Evolutionary conservation across 805 yeast genomes (phyloP).

Genomic region (Zygoascus tannicola): DNA sequence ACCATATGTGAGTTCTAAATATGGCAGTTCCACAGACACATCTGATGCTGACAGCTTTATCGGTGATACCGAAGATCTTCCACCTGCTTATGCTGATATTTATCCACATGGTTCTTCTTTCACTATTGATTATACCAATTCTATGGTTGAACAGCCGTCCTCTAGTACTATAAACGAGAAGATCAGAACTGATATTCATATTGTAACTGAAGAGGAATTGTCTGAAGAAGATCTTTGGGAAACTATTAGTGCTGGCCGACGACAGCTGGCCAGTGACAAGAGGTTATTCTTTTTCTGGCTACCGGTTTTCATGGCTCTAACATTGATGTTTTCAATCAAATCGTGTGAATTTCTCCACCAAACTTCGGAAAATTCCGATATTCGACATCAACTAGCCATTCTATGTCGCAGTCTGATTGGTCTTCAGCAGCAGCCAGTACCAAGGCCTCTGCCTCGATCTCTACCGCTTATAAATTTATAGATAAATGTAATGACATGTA

Average conservation of each 20-base stretch:
- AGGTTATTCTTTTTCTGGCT: conserved; percentile 88
- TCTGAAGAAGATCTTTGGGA: conserved; percentile 27
- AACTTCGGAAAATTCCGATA: conserved; percentile 5
- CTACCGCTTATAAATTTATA: too few relatives aligned
- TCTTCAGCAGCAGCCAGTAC: neutral
- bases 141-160: conserved; percentile 13
- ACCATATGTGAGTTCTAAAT: neutral
- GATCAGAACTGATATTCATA: conserved; percentile 9
- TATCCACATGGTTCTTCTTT: conserved; percentile 17
- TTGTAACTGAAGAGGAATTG: conserved; percentile 16
- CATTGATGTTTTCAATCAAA: conserved; percentile 26
- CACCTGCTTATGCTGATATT: conserved; percentile 23
- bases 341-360: conserved; percentile 12
- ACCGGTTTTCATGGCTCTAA: conserved; percentile 48
- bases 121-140: conserved; percentile 12
- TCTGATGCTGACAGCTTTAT: neutral
- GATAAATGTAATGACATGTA: too few relatives aligned
- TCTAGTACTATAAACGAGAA: conserved; percentile 1
- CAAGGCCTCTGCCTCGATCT: too few relatives aligned
- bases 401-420: conserved; percentile 8
- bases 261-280: conserved; percentile 55
- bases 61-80: conserved; percentile 6
- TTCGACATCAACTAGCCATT: conserved; percentile 6
- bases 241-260: conserved; percentile 20
- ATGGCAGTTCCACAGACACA: neutral